Percentiles rank a stretch among this genome's conserved stretches.
phyloP scores from a whole-genome alignment of 169 alveolate genomes.

The Babesia caballi region DNA sequence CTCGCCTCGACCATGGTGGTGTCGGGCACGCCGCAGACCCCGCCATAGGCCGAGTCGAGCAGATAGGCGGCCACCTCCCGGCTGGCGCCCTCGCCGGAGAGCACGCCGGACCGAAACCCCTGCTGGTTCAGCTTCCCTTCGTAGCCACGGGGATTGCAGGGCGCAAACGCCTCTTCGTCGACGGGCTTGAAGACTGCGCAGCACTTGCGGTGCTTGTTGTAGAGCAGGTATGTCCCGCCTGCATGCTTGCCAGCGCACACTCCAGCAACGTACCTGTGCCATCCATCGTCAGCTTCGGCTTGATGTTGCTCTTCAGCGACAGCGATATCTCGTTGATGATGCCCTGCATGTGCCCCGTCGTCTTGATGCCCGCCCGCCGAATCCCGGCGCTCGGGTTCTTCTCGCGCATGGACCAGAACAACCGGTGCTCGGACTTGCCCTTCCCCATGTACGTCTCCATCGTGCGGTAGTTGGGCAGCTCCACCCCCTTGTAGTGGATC shows the following conservation, averaged over 20 bases:
- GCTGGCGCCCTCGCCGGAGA: slow-evolving; percentile 97
- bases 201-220: slow-evolving; percentile 82
- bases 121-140: slow-evolving; percentile 90
- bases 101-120: slow-evolving; percentile 91
- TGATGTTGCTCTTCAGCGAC: slow-evolving; percentile 89
- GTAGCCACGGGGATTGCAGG: slow-evolving; percentile 96
- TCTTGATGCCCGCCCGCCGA: slow-evolving; percentile 53
- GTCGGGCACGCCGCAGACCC: slow-evolving; percentile 92
- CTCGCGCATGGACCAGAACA: slow-evolving; percentile 59
- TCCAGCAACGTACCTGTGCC: slow-evolving; percentile 84
- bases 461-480: slow-evolving; percentile 84
- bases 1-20: slow-evolving; percentile 96
- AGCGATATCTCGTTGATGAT: slow-evolving; percentile 82
- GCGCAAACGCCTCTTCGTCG: slow-evolving; percentile 99
- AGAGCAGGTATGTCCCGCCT: slow-evolving; percentile 94
- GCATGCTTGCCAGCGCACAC: background rate
- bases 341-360: slow-evolving; percentile 56
- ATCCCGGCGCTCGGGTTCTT: slow-evolving; percentile 49
- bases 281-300: slow-evolving; percentile 94
- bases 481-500: slow-evolving; percentile 83
- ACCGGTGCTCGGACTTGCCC: slow-evolving; percentile 27
- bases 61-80: slow-evolving; percentile 98
- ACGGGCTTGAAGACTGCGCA: slow-evolving; percentile 95
- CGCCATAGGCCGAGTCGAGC: slow-evolving; percentile 84
- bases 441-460: slow-evolving; percentile 81